These are phyloP conservation scores for Pyrrhoderma noxium DNA, from an alignment of 1,284 basidiomycete genomes.

Conservation along the genomic window DNA sequence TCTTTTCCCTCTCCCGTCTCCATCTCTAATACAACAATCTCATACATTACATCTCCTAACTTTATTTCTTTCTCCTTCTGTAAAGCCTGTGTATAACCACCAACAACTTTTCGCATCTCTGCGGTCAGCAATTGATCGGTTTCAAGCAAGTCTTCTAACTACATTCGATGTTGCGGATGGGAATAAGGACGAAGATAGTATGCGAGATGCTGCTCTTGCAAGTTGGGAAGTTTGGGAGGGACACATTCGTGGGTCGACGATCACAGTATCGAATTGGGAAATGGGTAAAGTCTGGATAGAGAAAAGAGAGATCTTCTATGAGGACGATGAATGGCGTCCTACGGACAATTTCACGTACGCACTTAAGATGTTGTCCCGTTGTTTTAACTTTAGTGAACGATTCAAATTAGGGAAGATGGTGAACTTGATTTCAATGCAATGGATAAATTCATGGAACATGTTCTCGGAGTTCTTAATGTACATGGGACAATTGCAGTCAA, in stretches of 20 bases:
- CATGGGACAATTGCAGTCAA: slow-evolving; percentile 77
- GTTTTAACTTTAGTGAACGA: neutral
- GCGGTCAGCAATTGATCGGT: slow-evolving; percentile 77
- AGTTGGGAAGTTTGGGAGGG: slow-evolving; percentile 78
- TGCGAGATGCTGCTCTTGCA: slow-evolving; percentile 73
- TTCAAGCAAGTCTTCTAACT: slow-evolving; percentile 59
- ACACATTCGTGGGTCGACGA: neutral
- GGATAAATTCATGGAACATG: slow-evolving; percentile 79
- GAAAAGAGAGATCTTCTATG: slow-evolving; percentile 91
- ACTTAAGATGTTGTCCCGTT: neutral
- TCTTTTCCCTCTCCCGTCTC: slow-evolving; percentile 39
- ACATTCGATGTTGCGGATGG: slow-evolving; percentile 70
- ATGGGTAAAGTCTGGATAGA: slow-evolving; percentile 90
- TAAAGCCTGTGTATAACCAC: slow-evolving; percentile 22
- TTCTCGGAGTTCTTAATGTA: slow-evolving; percentile 58
- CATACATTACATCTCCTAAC: slow-evolving; percentile 62
- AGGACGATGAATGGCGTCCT: slow-evolving; percentile 72
- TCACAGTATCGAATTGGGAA: slow-evolving; percentile 66
- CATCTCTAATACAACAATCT: slow-evolving; percentile 45
- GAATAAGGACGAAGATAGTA: slow-evolving; percentile 58
- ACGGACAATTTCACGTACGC: slow-evolving; percentile 78
- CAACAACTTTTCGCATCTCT: slow-evolving; percentile 43
- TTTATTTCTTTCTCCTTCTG: slow-evolving; percentile 56
- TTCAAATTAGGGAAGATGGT: slow-evolving; percentile 33
- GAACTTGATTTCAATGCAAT: slow-evolving; percentile 83